Evolutionary conservation across 345 rosid species (phyloP), one percentile per base, ranked within the genome.

Genomic region (Barbarea vulgaris): DNA sequence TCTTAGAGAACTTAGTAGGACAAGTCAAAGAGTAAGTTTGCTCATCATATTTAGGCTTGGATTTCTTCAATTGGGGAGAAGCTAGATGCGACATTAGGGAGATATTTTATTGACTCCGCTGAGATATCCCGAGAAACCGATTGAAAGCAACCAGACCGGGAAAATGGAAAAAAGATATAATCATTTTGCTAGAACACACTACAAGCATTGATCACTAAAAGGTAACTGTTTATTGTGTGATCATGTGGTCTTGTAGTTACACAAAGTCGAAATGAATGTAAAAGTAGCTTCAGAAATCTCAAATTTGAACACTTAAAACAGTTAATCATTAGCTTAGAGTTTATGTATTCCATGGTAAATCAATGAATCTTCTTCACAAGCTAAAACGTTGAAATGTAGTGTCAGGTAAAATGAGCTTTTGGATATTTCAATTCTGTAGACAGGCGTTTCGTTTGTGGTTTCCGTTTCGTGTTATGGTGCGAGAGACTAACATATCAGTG

Each of bases 21-120:
- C 54, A 42, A 14, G 69, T 76, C 4, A 46, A 64, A 46, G 4
- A 2, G 15, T 57, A 55, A 19, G 46, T 61, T 54, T 70, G 44
- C 2, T 64, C 27, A 44, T 61, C 28, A 36, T 77, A 69, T 80
- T 28, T 86, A 91, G 97, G 87, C 92, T 0, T 91, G 98, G 98
- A 85, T 94, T 75, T 80, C 95, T 76, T 80, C 84, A 33, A 71
- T 90, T 57, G 96, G 93, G 63, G 93, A 95, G 83, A 91, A 91
- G 84, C 84, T 90, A 71, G 96, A 88, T 69, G 91, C 89, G 1
- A 83, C 93, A 15, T 79, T 90, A 14, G 82, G 85, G 46, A 91
- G 87, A 69, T 78, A 64, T 70, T 66, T 76, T 27, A 60, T 56
- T 62, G 59, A 39, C 61, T 73, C 70, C 0, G 2, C 46, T 34